Base-by-base conservation (phyloP, 2,329 filamentous ascomycete genomes). In the Ophiostoma himal-ulmi region DNA sequence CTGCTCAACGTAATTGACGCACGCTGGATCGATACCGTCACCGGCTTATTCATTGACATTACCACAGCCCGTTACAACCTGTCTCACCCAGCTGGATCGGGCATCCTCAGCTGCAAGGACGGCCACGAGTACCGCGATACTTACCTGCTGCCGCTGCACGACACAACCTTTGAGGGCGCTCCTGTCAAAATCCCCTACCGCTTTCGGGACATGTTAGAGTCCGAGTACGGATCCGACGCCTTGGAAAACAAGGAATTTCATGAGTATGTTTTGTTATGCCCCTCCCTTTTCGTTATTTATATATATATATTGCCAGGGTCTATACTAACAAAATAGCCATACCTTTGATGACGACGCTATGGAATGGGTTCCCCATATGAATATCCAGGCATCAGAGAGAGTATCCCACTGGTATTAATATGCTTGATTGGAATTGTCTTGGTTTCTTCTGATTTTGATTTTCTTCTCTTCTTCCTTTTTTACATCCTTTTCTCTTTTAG, bases 121-220 rank as follows among this genome's bases (percentile, higher is more conserved):
- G 82, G 82, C 2, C 83, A 85, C 70, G 80, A 84, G 74, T 84
- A 82, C 73, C 77, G 80, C 81, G 83, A 86, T 70, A 83, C 82
- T 0, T 84, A 90, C 70, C 80, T 93, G 13, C 92, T 88, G 75
- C 91, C 91, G 0, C 80, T 93, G 75, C 82, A 88, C n/a, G 84
- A 88, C 72, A 91, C 88, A 1, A 84, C 82, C 1, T 93, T 91
- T 70, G 90, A 93, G 75, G 89, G 88, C 0, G 83, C 88, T 0
- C 80, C 83, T 0, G 89, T 85, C 65, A 88, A 88, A 78, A 88
- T 93, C 34, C 91, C 91, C 0, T 88, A 84, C 75, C 79, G 81
- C 8, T 90, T 88, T 75, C 82, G 84, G 72, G 84, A 86, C 66
- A 82, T 90, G 67, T 79, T 90, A 0, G 80, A 80, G 26, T 81